A percentile compares a stretch with the other conserved stretches of the same genome.
Conservation (phyloP, 2,329 filamentous ascomycete genomes). For the Xylariaceae sp. region DNA sequence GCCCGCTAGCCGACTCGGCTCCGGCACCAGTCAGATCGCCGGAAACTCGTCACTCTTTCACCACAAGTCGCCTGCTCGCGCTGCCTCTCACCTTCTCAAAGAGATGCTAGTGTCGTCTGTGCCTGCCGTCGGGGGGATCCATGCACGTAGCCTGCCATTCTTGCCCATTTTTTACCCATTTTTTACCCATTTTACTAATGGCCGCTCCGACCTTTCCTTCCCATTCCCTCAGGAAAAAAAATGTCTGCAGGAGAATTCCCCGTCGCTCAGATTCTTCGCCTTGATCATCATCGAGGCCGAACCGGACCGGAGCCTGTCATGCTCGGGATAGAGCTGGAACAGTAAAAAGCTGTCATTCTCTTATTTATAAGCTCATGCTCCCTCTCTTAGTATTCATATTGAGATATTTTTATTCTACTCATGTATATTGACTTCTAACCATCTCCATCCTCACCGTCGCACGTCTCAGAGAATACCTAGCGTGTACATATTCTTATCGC, state of each 20-base stretch:
- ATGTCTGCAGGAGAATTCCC: not conserved
- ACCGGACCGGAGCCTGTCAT: not conserved
- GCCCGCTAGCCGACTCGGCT: slow-evolving; percentile 18
- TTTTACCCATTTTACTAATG: not conserved
- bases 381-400: too few relatives aligned
- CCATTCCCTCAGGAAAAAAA: not conserved
- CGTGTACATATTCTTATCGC: not conserved
- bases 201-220: too few relatives aligned
- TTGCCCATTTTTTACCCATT: not conserved
- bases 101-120: too few relatives aligned
- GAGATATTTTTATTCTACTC: too few relatives aligned
- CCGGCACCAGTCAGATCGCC: not conserved
- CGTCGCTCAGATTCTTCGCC: not conserved
- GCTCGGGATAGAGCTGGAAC: not conserved
- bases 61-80: too few relatives aligned
- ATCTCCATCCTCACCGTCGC: not conserved
- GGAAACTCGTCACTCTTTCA: not conserved
- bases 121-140: too few relatives aligned
- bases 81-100: too few relatives aligned
- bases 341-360: too few relatives aligned
- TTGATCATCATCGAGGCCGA: not conserved
- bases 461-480: not conserved
- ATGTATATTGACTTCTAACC: too few relatives aligned
- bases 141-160: not conserved
- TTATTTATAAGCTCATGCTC: too few relatives aligned